Evolutionary conservation across 441 rosid genomes (phyloP), one percentile per base, ranked within the genome.

Genomic region (Kokia cookei): DNA sequence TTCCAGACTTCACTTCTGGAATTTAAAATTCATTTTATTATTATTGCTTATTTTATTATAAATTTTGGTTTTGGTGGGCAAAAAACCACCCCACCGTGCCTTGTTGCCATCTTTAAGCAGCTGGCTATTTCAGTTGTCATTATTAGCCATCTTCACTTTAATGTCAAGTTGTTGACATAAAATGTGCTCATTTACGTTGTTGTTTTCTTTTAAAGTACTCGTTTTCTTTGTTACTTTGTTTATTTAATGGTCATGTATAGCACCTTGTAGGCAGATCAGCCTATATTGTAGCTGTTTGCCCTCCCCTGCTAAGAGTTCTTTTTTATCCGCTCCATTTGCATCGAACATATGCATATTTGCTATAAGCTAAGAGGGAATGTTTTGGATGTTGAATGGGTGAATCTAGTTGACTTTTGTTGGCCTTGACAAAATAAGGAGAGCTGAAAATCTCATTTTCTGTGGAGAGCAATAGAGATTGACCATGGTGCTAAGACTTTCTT

Each of bases 1-100:
- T 37, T 54, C 14, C 13, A 24, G 61, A 29, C 9, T 75, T 63
- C n/a, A n/a, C 50, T 69, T 79, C 76, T 48, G 53, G 29, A 73
- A 2, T 50, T 70, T 43, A 51, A 24, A 1, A 58, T 59, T 4
- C 43, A 40, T 1, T 40, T 40, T 40, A 40, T 40, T 66, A 3
- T 45, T 12, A 12, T 43, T 45, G 53, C 9, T 47, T 22, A 32
- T 48, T 63, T 65, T 27, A 47, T 66, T 37, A 51, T 55, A 55
- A 27, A 69, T 32, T 29, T 35, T 40, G 2, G 2, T 26, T 66
- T 72, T 67, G 63, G n/a, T 57, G 71, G 43, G 10, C 10, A 40
- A 40, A 40, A 40, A 0, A 40, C 10, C 0, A 0, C 43, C 43
- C 10, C 43, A 40, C 43, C 43, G 10, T 1, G 43, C 43, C 10